These are phyloP conservation scores for Nosema granulosis DNA, from an alignment of 371 early-diverging fungal genomes.

Conservation along the genomic window DNA sequence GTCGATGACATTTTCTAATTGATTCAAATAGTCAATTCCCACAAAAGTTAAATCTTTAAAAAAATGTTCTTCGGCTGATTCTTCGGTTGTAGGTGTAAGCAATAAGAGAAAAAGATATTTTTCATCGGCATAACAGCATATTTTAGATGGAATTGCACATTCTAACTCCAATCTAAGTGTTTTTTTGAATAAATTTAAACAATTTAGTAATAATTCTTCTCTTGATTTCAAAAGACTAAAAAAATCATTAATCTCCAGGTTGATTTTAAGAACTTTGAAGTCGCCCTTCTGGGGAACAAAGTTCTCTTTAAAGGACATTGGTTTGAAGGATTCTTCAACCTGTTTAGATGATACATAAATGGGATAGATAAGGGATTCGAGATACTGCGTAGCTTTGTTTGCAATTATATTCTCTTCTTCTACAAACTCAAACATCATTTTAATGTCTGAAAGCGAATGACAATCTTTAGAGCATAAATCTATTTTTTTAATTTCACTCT, in stretches of 20 bases:
- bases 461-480: conserved; percentile 10
- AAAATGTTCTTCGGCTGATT: background rate
- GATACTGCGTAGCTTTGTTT: background rate
- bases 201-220: background rate
- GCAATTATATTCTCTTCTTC: conserved; percentile 7
- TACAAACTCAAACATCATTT: conserved; percentile 3
- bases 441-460: conserved; percentile 17
- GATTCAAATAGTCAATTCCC: background rate
- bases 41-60: background rate
- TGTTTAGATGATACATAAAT: background rate
- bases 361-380: background rate
- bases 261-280: background rate
- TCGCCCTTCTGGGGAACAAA: background rate
- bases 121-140: background rate
- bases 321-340: background rate
- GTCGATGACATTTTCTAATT: background rate
- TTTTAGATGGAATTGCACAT: background rate
- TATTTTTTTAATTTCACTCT: conserved; percentile 1
- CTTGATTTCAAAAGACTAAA: conserved; percentile 4
- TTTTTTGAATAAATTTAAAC: background rate
- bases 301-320: background rate
- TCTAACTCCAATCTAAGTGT: background rate
- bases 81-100: background rate
- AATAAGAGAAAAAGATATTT: background rate
- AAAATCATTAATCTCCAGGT: background rate